These are phyloP conservation scores for Entelexis paramagnoliae DNA, from an alignment of 1,139 yeast genomes.

Conservation along the genomic window DNA sequence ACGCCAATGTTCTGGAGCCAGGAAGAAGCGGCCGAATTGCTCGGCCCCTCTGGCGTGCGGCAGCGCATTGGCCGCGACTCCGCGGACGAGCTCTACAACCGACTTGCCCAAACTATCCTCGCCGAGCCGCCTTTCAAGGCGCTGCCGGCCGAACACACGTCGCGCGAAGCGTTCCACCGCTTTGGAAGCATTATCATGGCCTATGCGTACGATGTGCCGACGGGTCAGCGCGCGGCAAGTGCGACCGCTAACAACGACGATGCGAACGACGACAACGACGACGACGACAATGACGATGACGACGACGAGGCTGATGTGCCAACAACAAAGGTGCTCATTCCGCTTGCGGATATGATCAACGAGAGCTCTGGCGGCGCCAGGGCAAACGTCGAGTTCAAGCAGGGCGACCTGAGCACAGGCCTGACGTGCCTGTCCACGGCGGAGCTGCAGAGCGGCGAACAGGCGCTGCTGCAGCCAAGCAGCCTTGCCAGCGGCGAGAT, in stretches of 20 bases:
- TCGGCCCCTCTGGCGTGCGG: constrained; percentile 62
- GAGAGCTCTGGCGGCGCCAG: constrained; percentile 33
- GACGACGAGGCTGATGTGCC: constrained; percentile 28
- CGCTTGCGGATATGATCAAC: constrained; percentile 81
- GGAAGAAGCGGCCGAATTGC: constrained; percentile 37
- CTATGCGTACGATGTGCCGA: constrained; percentile 47
- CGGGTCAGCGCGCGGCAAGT: constrained; percentile 22
- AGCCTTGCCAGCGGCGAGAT: constrained; percentile 59
- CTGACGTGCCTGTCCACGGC: not conserved
- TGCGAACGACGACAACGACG: constrained; percentile 30
- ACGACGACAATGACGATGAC: constrained; percentile 28
- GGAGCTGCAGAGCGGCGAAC: not conserved
- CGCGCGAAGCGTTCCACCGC: constrained; percentile 51
- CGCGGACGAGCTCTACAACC: constrained; percentile 51
- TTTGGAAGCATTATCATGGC: constrained; percentile 64
- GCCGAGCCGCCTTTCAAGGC: constrained; percentile 26
- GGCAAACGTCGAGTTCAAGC: not conserved
- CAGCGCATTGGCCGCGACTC: constrained; percentile 60
- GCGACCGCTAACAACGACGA: constrained; percentile 13
- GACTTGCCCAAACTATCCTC: constrained; percentile 27
- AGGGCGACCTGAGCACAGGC: not conserved
- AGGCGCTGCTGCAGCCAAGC: constrained; percentile 27
- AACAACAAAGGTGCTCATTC: constrained; percentile 67
- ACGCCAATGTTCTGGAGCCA: constrained; percentile 70
- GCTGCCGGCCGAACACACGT: constrained; percentile 28